Percentiles rank a stretch among this genome's conserved stretches.
These are phyloP conservation scores for Wickerhamomyces chaumierensis DNA, from an alignment of 805 yeast species.

Conservation along the genomic window DNA sequence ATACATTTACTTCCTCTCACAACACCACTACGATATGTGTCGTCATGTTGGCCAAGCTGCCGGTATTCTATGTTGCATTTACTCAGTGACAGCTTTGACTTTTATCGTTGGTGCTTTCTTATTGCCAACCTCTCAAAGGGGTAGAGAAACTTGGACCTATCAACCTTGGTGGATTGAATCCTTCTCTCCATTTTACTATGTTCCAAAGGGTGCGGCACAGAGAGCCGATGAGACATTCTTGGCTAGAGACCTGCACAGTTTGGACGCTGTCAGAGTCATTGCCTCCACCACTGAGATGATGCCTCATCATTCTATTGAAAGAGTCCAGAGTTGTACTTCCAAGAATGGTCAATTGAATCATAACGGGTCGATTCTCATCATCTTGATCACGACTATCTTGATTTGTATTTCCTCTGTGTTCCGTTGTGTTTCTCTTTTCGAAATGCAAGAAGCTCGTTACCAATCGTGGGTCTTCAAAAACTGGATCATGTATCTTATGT, in stretches of 20 bases:
- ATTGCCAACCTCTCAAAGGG: conserved; percentile 41
- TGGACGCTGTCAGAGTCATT: conserved; percentile 32
- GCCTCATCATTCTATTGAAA: neutral
- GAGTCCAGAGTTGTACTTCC: conserved; percentile 2
- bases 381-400: conserved; percentile 34
- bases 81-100: neutral
- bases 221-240: conserved; percentile 1
- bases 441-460: conserved; percentile 13
- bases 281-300: conserved; percentile 38
- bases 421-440: conserved; percentile 37
- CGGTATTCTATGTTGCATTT: neutral
- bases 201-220: conserved; percentile 36
- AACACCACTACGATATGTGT: neutral
- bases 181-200: conserved; percentile 48
- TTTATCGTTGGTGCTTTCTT: conserved; percentile 40
- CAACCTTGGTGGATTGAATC: conserved; percentile 76
- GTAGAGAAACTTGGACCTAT: conserved; percentile 41
- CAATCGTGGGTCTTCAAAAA: conserved; percentile 38
- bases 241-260: conserved; percentile 1
- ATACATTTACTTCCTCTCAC: conserved; percentile 35
- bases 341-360: conserved; percentile 31
- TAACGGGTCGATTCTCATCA: conserved; percentile 34
- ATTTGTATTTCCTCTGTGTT: conserved; percentile 39
- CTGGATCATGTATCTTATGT: conserved; percentile 52
- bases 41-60: neutral